Percentiles rank a stretch among this genome's conserved stretches.
Conservation (phyloP, 495 filamentous ascomycete species). For the Pyrenula aspistea region DNA sequence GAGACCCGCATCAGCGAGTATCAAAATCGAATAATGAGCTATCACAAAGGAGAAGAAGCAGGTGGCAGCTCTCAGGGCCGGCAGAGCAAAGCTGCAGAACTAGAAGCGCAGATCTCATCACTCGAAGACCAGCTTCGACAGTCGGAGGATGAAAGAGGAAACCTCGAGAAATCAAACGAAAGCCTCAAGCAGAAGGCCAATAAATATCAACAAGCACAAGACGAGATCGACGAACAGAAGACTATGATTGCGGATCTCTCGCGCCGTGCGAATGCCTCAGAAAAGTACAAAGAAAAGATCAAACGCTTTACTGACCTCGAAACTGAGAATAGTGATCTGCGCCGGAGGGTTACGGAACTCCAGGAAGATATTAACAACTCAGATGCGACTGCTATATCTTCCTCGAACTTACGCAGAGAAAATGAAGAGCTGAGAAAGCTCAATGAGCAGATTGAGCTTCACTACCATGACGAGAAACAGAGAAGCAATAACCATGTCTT, state of each 20-base stretch:
- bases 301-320: conserved; percentile 59
- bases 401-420: conserved; percentile 37
- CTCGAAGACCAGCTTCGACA: conserved; percentile 44
- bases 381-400: conserved; percentile 30
- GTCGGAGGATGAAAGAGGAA: conserved; percentile 29
- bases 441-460: conserved; percentile 44
- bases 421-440: conserved; percentile 46
- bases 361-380: conserved; percentile 45
- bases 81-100: conserved; percentile 22
- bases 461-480: conserved; percentile 44
- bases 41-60: conserved; percentile 32
- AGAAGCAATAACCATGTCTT: conserved; percentile 40
- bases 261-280: conserved; percentile 68
- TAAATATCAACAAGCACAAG: conserved; percentile 44
- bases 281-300: conserved; percentile 64
- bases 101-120: conserved; percentile 40
- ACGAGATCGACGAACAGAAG: conserved; percentile 60
- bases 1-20: not conserved
- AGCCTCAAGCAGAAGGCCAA: conserved; percentile 29
- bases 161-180: conserved; percentile 27
- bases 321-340: conserved; percentile 55
- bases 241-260: conserved; percentile 60
- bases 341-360: conserved; percentile 45
- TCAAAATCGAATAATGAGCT: conserved; percentile 30
- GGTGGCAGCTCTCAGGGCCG: conserved; percentile 31